Conservation (phyloP, 768 basidiomycete species). For the Lentinula aciculospora region DNA sequence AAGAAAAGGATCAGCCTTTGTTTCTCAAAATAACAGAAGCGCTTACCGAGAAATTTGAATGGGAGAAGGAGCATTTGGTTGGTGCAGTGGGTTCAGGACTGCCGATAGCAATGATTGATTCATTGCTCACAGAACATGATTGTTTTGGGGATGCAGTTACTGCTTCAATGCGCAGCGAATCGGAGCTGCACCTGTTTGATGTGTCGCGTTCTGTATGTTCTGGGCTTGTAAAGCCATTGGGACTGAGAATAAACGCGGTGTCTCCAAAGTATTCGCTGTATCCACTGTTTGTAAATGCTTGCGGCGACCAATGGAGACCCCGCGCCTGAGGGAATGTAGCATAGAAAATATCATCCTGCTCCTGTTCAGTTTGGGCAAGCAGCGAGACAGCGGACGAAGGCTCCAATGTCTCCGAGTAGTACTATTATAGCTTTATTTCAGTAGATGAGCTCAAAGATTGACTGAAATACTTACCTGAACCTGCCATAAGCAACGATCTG, state of each 20-base stretch:
- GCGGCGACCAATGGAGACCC: slow-evolving; percentile 12
- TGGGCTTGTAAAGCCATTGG: neutral
- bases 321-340: slow-evolving; percentile 30
- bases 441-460: neutral
- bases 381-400: slow-evolving; percentile 11
- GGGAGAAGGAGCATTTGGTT: neutral
- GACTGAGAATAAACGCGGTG: slow-evolving; percentile 10
- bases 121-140: neutral
- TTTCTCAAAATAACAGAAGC: neutral
- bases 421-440: slow-evolving; percentile 8
- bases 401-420: slow-evolving; percentile 4
- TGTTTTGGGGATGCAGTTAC: neutral
- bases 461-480: neutral
- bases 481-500: neutral
- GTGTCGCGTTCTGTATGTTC: neutral
- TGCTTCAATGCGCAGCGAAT: neutral
- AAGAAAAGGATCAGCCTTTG: neutral
- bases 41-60: neutral
- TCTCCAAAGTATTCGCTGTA: slow-evolving; percentile 11
- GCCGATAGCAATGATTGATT: neutral
- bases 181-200: neutral
- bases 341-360: slow-evolving; percentile 34
- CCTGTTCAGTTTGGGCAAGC: slow-evolving; percentile 29
- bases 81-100: neutral
- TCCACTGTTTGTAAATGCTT: slow-evolving; percentile 6